Evolutionary conservation across 176 grass and related monocot genomes (phyloP), one percentile per base, ranked within the genome.

Genomic region (Oryza australiensis): DNA sequence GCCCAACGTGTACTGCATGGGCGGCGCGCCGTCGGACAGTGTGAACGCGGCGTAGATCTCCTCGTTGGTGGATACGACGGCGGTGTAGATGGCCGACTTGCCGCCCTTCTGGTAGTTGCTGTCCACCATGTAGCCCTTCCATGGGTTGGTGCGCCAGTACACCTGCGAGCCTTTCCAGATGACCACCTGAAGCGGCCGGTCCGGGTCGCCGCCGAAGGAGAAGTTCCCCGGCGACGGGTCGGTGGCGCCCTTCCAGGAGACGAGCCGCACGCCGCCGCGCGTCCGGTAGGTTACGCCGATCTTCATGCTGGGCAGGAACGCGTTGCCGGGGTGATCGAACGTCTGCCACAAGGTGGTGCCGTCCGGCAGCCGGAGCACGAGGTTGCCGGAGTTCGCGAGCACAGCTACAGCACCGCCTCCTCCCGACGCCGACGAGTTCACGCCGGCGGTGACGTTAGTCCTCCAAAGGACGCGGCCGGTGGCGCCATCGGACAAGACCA

Each of bases 361-460:
- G 9, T 51, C 37, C 1, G 65, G 12, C 2, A 67, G 68, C 51
- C 81, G 82, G 12, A 91, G 2, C 24, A 82, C 59, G 24, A 91
- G 81, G 69, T 87, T 87, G 27, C 89, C 89, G 1, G 33, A 68
- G 70, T 84, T 72, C 0, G 49, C 23, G 1, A 91, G 77, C 32
- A 87, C 65, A 0, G 81, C 38, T 6, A 40, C 38, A 40, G 38
- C 38, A 10, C 9, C 38, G 38, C 38, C 38, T 40, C 38, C 38
- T 40, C 9, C 85, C 10, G 27, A 13, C 43, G 43, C 43, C 10
- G 43, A 46, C 43, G 43, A 12, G 43, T 46, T 46, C 43, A 14
- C 5, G 41, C 13, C 13, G 12, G 12, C 41, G 13, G 26, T 73
- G 43, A 46, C 6, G 42, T 74, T 48, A 6, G 72, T 55, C 27